A percentile compares a stretch with the other conserved stretches of the same genome.
Conservation (phyloP, 805 yeast genomes). For the Jamesozyma gamospora region DNA sequence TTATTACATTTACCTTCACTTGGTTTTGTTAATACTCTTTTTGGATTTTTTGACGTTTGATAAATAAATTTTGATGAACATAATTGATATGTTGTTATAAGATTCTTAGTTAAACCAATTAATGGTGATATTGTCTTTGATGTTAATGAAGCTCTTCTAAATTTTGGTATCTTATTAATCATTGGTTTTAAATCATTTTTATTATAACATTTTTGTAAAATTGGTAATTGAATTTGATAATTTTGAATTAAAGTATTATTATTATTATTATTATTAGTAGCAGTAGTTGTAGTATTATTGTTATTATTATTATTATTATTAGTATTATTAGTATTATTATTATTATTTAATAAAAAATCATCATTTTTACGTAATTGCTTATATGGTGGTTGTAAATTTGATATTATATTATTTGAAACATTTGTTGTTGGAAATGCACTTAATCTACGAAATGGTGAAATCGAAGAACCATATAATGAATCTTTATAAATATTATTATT, state of each 20-base stretch:
- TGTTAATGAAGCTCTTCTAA: constrained; percentile 57
- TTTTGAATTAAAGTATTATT: background rate
- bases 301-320: background rate
- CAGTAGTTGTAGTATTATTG: constrained; percentile 3
- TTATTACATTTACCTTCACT: constrained; percentile 70
- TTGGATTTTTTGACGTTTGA: constrained; percentile 76
- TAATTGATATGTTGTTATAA: constrained; percentile 71
- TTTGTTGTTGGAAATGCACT: constrained; percentile 23
- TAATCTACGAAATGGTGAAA: constrained; percentile 20
- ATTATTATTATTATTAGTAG: background rate
- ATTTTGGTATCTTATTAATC: constrained; percentile 53
- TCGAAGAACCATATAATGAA: constrained; percentile 5
- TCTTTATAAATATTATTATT: background rate
- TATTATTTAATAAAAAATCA: constrained; percentile 7
- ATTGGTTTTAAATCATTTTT: constrained; percentile 52
- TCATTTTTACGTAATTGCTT: constrained; percentile 28
- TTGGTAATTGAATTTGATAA: constrained; percentile 36
- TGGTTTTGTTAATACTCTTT: constrained; percentile 87
- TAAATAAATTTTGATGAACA: constrained; percentile 83
- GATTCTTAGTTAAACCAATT: constrained; percentile 63
- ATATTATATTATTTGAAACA: constrained; percentile 11
- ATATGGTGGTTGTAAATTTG: constrained; percentile 17
- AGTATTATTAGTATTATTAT: background rate
- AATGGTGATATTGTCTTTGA: constrained; percentile 67
- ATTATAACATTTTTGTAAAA: constrained; percentile 33